phyloP scores from a whole-genome alignment of 768 basidiomycete genomes.

The Mycena galopus region DNA sequence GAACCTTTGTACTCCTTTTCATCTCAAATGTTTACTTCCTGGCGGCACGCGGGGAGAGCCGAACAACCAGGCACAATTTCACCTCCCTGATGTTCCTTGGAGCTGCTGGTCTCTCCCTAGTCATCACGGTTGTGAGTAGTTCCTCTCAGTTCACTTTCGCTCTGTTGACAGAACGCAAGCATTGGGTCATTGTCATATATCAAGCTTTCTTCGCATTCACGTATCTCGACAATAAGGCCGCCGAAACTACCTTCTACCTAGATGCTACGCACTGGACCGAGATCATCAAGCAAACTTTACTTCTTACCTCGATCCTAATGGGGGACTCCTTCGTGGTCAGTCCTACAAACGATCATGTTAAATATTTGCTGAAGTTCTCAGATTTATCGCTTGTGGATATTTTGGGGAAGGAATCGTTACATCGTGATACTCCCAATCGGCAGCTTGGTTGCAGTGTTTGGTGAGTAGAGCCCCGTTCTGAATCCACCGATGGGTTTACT shows the following conservation, averaged over 20 bases:
- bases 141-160: constrained; percentile 13
- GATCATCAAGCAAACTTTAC: constrained; percentile 7
- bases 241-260: constrained; percentile 20
- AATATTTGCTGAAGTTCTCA: constrained; percentile 10
- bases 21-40: constrained; percentile 18
- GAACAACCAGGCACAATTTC: constrained; percentile 12
- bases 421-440: constrained; percentile 18
- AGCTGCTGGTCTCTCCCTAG: constrained; percentile 16
- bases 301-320: not conserved
- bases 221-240: constrained; percentile 7
- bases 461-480: constrained; percentile 1
- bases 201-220: constrained; percentile 15
- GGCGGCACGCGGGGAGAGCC: constrained; percentile 5
- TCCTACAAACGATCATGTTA: constrained; percentile 2
- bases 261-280: constrained; percentile 17
- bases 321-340: constrained; percentile 12
- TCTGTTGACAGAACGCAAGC: constrained; percentile 6
- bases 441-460: constrained; percentile 5
- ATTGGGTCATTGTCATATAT: constrained; percentile 18
- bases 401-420: constrained; percentile 14
- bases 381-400: constrained; percentile 23
- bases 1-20: constrained; percentile 15
- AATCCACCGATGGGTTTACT: constrained; percentile 11
- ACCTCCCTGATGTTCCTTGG: constrained; percentile 19
- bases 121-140: constrained; percentile 12